Percentiles rank a stretch among this genome's conserved stretches.
phyloP scores from a whole-genome alignment of 129 eudicot genomes.

The Kitagawia praeruptora region DNA sequence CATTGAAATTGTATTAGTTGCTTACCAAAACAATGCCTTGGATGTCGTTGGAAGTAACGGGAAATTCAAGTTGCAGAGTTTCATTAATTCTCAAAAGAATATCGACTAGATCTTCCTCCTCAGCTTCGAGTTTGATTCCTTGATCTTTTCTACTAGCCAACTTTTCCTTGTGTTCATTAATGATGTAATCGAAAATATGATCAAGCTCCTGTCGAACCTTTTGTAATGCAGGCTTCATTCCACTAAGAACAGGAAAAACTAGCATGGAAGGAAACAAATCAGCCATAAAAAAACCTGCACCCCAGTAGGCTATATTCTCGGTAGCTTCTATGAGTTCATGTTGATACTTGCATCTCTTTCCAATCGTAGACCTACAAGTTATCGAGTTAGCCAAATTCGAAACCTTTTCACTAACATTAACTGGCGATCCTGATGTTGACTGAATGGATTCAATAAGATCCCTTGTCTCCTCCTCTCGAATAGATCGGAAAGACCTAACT shows the following conservation, averaged over 20 bases:
- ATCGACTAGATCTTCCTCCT: not conserved
- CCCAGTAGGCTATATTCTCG: not conserved
- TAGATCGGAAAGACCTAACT: conserved; percentile 8
- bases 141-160: not conserved
- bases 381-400: not conserved
- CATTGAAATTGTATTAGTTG: too few relatives aligned
- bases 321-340: not conserved
- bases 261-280: not conserved
- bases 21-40: conserved; percentile 5
- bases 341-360: conserved; percentile 6
- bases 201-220: not conserved
- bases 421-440: not conserved
- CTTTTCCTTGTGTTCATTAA: conserved; percentile 1
- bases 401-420: not conserved
- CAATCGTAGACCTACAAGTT: not conserved
- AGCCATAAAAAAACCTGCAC: not conserved
- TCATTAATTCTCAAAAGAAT: not conserved
- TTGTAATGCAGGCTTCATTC: conserved; percentile 1
- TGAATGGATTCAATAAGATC: not conserved
- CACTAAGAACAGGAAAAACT: not conserved
- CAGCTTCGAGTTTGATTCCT: not conserved
- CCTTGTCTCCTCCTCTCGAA: conserved; percentile 1
- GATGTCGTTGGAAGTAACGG: not conserved
- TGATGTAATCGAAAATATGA: not conserved
- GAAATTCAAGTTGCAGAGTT: not conserved